Evolutionary conservation across 192 early-diverging fungal genomes (phyloP).

Genomic region (Coemansia sp.): DNA sequence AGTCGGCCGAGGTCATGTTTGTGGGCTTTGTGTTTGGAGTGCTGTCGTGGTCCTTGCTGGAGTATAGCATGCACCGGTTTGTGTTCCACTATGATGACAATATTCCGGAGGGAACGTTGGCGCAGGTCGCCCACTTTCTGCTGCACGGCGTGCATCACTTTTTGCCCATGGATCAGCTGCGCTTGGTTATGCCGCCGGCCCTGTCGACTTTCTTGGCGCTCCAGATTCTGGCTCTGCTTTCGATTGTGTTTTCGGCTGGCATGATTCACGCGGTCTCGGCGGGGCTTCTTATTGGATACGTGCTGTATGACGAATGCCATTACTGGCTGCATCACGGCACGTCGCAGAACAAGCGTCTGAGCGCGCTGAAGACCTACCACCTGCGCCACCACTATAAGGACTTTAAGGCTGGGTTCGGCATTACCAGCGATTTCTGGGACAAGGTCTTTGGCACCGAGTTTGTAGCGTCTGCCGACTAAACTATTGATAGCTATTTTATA

Average conservation of each 20-base stretch:
- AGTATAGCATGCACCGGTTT: slow-evolving; percentile 92
- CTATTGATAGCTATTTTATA: not conserved
- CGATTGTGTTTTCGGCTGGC: slow-evolving; percentile 59
- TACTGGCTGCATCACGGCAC: slow-evolving; percentile 94
- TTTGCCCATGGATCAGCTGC: slow-evolving; percentile 92
- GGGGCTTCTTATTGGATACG: slow-evolving; percentile 77
- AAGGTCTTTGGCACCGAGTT: slow-evolving; percentile 69
- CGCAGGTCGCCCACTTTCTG: slow-evolving; percentile 79
- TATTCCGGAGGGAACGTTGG: slow-evolving; percentile 79
- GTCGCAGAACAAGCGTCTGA: slow-evolving; percentile 67
- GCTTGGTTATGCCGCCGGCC: slow-evolving; percentile 96
- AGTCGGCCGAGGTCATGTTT: slow-evolving; percentile 29
- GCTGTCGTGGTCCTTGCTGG: slow-evolving; percentile 79
- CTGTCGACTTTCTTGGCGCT: slow-evolving; percentile 60
- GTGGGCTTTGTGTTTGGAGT: slow-evolving; percentile 67
- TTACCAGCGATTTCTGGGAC: slow-evolving; percentile 92
- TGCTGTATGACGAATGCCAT: slow-evolving; percentile 91
- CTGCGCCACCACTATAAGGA: slow-evolving; percentile 95
- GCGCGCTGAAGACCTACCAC: slow-evolving; percentile 91
- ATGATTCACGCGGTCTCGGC: slow-evolving; percentile 68
- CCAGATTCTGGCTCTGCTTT: slow-evolving; percentile 60
- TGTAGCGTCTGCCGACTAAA: slow-evolving; percentile 5
- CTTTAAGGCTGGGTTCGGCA: slow-evolving; percentile 82
- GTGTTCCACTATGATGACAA: slow-evolving; percentile 89
- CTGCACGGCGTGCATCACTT: slow-evolving; percentile 96